A percentile compares a stretch with the other conserved stretches of the same genome.
phyloP scores from a whole-genome alignment of 2,329 filamentous ascomycete genomes.

The Fusarium gaditjirri region DNA sequence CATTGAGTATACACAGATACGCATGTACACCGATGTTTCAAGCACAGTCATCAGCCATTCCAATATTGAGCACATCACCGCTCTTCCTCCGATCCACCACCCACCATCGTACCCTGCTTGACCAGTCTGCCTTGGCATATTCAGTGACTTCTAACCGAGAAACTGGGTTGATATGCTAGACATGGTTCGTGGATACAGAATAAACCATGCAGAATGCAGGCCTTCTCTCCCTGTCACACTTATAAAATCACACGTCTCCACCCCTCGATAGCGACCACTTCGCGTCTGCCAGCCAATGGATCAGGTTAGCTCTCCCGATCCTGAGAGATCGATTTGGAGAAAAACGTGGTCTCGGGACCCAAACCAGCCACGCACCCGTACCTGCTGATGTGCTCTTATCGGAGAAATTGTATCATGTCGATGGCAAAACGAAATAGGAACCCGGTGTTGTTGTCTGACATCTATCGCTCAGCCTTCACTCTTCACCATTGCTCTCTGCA shows the following conservation, averaged over 20 bases:
- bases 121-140: slow-evolving; percentile 17
- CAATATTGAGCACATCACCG: slow-evolving; percentile 6
- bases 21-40: slow-evolving; percentile 40
- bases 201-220: slow-evolving; percentile 7
- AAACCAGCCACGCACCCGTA: slow-evolving; percentile 26
- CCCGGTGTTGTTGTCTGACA: not conserved
- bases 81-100: slow-evolving; percentile 14
- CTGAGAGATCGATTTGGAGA: slow-evolving; percentile 26
- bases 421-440: not conserved
- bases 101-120: slow-evolving; percentile 15
- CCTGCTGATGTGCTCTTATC: slow-evolving; percentile 31
- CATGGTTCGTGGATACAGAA: slow-evolving; percentile 19
- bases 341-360: slow-evolving; percentile 39
- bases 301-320: slow-evolving; percentile 21
- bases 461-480: slow-evolving; percentile 12
- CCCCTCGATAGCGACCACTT: slow-evolving; percentile 12
- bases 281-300: slow-evolving; percentile 24
- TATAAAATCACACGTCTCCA: slow-evolving; percentile 30
- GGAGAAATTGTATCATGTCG: slow-evolving; percentile 18
- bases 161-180: slow-evolving; percentile 4
- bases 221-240: slow-evolving; percentile 26
- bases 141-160: slow-evolving; percentile 23
- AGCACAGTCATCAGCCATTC: slow-evolving; percentile 8
- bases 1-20: slow-evolving; percentile 19
- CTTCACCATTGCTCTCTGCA: slow-evolving; percentile 20